Evolutionary conservation across 2,329 filamentous ascomycete species (phyloP), one percentile per base, ranked within the genome.

Genomic region (Fusarium clavum): DNA sequence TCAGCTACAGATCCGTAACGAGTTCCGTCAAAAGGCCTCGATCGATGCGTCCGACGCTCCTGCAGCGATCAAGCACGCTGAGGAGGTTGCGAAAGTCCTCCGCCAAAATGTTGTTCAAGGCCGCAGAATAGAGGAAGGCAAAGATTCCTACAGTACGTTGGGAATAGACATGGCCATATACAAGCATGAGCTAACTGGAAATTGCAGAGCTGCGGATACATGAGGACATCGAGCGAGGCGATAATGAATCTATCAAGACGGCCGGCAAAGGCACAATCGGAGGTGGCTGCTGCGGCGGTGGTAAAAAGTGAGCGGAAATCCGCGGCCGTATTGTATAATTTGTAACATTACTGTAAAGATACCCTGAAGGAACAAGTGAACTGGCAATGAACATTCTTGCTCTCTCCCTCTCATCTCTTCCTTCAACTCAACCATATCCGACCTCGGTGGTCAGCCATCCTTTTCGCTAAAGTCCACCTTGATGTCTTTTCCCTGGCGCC

Each of bases 101-200:
- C 85, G 89, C 71, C 85, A 93, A 77, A 98, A 98, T 75, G 85
- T 99, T 5, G 94, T 99, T 6, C 96, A 99, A 79, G 96, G 95
- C 83, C 87, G 72, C 81, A 83, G 62, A 77, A 80, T 60, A 83
- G 84, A 60, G 78, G 75, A 72, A 9, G 67, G 76, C 22, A 65
- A 83, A 2, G 80, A 87, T 60, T 84, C 79, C 45, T 93, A 90
- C 73, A 87, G 91, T 93, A 30, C 27, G 45, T 46, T 24, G 11
- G 24, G 5, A 12, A 3, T 6, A 11, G 6, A 20, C 7, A n/a
- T 9, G 30, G 22, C 6, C 9, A 8, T 46, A 13, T 11, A 8
- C 20, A 40, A n/a, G 18, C 41, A 20, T 11, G 13, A 22, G 40
- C 59, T 59, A 64, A 64, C 11, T 25, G n/a, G 40, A 4, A 27